Conservation (phyloP, 768 basidiomycete genomes). For the Tulasnella calospora region DNA sequence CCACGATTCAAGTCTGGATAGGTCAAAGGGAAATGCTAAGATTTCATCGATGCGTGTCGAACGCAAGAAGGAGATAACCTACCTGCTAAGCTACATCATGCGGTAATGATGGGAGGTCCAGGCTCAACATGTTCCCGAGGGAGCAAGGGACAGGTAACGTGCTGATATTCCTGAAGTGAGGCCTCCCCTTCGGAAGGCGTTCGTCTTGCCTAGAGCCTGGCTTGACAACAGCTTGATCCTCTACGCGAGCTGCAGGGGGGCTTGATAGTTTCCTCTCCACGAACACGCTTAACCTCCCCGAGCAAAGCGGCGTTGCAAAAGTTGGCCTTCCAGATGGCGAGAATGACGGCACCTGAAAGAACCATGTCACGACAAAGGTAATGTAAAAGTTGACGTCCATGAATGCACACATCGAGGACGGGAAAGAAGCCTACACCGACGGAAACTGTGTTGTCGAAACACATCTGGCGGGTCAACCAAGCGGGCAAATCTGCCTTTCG, state of each 20-base stretch:
- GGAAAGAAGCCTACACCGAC: constrained; percentile 50
- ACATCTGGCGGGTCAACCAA: constrained; percentile 70
- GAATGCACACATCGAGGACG: constrained; percentile 32
- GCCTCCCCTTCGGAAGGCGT: background rate
- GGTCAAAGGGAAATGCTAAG: no score
- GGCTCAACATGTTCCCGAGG: no score
- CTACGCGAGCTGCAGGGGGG: constrained; percentile 28
- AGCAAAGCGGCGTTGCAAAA: constrained; percentile 80
- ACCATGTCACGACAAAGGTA: background rate
- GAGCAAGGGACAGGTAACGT: no score
- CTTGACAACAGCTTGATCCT: constrained; percentile 46
- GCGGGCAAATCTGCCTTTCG: constrained; percentile 61
- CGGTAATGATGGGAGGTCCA: no score
- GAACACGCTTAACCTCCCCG: constrained; percentile 73
- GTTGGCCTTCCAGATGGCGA: constrained; percentile 82
- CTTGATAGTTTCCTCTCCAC: constrained; percentile 68
- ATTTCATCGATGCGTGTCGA: no score
- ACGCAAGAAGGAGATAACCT: no score
- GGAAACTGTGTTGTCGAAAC: constrained; percentile 67
- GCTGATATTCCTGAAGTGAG: no score
- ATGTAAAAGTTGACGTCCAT: background rate
- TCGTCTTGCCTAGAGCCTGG: constrained; percentile 40
- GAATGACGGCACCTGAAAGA: constrained; percentile 60
- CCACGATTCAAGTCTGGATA: no score
- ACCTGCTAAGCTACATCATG: no score